Conservation (phyloP, 441 rosid species). For the Aquilaria agallochum region DNA sequence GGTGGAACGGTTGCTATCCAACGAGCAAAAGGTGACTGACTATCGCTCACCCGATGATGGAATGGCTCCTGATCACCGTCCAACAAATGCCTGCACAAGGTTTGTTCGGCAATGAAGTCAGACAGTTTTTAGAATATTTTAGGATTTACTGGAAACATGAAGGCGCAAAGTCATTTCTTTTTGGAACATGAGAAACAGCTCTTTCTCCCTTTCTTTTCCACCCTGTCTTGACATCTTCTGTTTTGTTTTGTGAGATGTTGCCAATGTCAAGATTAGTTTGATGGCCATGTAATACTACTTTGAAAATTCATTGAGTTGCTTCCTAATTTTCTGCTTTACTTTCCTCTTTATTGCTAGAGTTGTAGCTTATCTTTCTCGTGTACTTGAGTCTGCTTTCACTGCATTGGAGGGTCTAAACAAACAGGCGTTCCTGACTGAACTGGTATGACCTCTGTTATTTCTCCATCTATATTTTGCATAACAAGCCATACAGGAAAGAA, state of each 20-base stretch:
- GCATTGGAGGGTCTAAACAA: conserved; percentile 97
- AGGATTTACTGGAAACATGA: conserved; percentile 14
- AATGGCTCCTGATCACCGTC: conserved; percentile 92
- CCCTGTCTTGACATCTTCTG: not conserved
- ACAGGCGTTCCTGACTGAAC: conserved; percentile 93
- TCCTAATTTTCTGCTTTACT: conserved; percentile 2
- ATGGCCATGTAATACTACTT: not conserved
- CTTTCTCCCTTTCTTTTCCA: not conserved
- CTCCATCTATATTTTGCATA: not conserved
- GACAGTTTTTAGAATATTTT: conserved; percentile 9
- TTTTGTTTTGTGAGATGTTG: conserved; percentile 5
- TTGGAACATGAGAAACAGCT: not conserved
- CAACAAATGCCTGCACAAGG: conserved; percentile 98
- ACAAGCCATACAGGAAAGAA: too few species aligned
- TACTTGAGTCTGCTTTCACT: conserved; percentile 96
- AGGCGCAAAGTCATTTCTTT: conserved; percentile 9
- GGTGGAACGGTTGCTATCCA: conserved; percentile 92
- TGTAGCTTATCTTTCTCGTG: conserved; percentile 97
- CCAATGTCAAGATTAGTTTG: conserved; percentile 4
- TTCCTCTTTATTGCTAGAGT: conserved; percentile 46
- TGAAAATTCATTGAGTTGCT: not conserved
- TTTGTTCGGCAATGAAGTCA: conserved; percentile 21
- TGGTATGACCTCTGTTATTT: conserved; percentile 48
- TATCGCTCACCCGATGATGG: conserved; percentile 96
- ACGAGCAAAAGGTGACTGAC: conserved; percentile 94